Base-by-base conservation (phyloP, 805 yeast species). In the Kodamaea sagamina region DNA sequence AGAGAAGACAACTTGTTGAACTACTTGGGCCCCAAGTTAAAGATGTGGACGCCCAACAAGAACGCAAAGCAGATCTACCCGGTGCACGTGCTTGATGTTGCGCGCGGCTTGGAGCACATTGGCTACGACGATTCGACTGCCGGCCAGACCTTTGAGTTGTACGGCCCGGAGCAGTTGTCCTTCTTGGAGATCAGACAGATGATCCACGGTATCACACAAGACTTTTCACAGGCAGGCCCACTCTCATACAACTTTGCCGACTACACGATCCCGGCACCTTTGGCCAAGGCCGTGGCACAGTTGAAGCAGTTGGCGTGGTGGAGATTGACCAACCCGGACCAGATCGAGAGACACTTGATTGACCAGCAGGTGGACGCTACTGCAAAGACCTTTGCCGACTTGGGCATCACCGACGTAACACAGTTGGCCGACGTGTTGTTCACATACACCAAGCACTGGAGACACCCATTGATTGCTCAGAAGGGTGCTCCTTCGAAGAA, bases 61-160 rank as follows among this genome's bases (percentile, higher is more conserved):
- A 77, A 79, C 62, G 75, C 78, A 49, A 84, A 84, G 64, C 70
- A 65, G 49, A 63, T 82, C 35, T 74, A 76, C 54, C 96, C 96
- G 32, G 81, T 81, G n/a, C 88, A 84, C 59, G 88, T 81, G 28
- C 52, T 71, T 39, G 95, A 88, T 59, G 89, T 87, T 44, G 92
- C 93, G 16, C 70, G 76, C 50, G 95, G 86, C 3, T 71, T 88
- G 52, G 93, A 85, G 68, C 75, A 71, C 52, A 86, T 88, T 53
- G 90, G 87, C 7, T 87, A 69, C 61, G 90, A 88, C 61, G 95
- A 88, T 63, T 70, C 86, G 41, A 87, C 95, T 15, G 74, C 74
- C 10, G 95, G 95, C 47, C 76, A 84, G 64, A 74, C 83, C 39
- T 88, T 66, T 63, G 95, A 88, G 67, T 74, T 88, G 50, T 72